Evolutionary conservation across 495 filamentous ascomycete species (phyloP).

Genomic region (Penicillium nucicola): DNA sequence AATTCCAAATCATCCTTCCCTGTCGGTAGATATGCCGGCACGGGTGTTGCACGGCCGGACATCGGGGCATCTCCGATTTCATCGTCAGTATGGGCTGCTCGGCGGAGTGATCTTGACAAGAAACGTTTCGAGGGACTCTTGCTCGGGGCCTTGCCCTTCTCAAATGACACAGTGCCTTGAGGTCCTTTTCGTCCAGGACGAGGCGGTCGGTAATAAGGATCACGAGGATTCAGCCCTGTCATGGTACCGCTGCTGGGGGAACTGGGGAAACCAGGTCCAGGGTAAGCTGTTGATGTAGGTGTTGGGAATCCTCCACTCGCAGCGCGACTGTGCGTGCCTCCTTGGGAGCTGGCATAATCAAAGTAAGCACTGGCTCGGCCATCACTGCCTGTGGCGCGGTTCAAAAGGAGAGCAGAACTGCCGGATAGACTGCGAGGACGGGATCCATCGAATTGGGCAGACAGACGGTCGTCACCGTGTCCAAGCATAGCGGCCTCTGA

Average conservation of each 20-base stretch:
- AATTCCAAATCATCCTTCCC: conserved; percentile 54
- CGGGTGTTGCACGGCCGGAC: conserved; percentile 51
- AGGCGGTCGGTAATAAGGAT: conserved; percentile 84
- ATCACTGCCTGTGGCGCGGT: conserved; percentile 49
- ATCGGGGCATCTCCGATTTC: conserved; percentile 45
- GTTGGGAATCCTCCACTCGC: conserved; percentile 56
- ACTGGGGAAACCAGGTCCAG: conserved; percentile 46
- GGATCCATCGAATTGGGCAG: conserved; percentile 62
- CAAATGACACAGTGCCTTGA: conserved; percentile 44
- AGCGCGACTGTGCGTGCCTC: conserved; percentile 42
- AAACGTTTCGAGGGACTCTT: conserved; percentile 34
- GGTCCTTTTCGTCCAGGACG: conserved; percentile 59
- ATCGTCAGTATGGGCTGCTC: conserved; percentile 32
- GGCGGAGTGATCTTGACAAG: conserved; percentile 25
- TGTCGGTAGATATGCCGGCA: conserved; percentile 49
- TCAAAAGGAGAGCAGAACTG: conserved; percentile 73
- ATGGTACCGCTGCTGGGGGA: conserved; percentile 43
- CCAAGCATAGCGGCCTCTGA: conserved; percentile 79
- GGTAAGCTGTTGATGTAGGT: conserved; percentile 70
- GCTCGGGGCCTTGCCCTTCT: conserved; percentile 32
- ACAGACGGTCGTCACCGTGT: conserved; percentile 59
- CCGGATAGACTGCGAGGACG: conserved; percentile 79
- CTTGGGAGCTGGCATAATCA: conserved; percentile 47
- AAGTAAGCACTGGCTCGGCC: conserved; percentile 42
- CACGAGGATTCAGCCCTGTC: conserved; percentile 47